A percentile compares a stretch with the other conserved stretches of the same genome.
Evolutionary conservation across 108 stramenopile species (phyloP).

Genomic region (Skeletonema potamos): DNA sequence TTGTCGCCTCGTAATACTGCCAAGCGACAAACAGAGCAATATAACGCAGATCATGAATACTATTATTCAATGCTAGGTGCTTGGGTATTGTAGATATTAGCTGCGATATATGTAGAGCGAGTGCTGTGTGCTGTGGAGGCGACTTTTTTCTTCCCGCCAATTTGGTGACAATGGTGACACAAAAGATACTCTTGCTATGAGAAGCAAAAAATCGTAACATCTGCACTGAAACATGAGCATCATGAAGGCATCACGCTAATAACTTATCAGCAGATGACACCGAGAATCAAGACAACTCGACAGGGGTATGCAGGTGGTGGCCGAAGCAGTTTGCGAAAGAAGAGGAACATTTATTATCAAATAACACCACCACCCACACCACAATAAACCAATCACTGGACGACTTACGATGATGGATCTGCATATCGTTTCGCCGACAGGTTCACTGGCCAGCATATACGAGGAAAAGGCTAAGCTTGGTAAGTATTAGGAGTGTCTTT

Average conservation of each 20-base stretch:
- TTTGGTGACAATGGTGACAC: neutral
- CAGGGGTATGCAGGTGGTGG: too few species aligned
- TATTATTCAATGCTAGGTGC: too few species aligned
- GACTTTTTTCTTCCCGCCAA: neutral
- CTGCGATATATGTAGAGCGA: too few species aligned
- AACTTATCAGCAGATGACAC: neutral
- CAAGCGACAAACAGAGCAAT: neutral
- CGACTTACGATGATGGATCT: neutral
- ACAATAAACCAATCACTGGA: neutral
- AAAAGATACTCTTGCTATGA: neutral
- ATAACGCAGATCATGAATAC: neutral
- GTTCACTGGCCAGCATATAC: neutral
- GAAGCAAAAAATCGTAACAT: neutral
- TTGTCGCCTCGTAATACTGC: neutral
- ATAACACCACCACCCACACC: neutral
- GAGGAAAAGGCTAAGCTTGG: neutral
- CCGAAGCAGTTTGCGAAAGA: neutral
- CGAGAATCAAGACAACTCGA: too few species aligned
- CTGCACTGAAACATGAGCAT: neutral
- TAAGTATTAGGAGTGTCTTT: neutral
- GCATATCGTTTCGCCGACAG: neutral
- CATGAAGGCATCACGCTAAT: too few species aligned
- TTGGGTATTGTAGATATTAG: too few species aligned
- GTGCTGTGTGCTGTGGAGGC: too few species aligned
- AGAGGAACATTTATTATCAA: neutral